Percentiles rank a stretch among this genome's conserved stretches.
Evolutionary conservation across 306 rosid genomes (phyloP).

Genomic region (Trifolium subterraneum): DNA sequence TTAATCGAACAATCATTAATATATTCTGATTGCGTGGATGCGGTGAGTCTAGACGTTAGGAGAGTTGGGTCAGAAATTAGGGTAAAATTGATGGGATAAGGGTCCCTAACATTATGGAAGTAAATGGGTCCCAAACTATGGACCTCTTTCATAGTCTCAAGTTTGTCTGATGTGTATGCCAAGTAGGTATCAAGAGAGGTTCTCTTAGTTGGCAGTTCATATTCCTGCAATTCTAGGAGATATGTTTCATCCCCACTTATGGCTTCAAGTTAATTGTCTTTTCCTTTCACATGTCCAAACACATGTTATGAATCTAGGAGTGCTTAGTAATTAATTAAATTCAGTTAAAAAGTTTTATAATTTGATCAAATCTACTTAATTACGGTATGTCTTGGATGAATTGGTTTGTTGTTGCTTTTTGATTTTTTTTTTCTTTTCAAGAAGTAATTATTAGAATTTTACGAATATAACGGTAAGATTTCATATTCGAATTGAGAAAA

Average conservation of each 20-base stretch:
- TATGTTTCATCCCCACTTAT: conserved; percentile 14
- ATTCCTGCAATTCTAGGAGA: background rate
- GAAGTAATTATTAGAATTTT: too few species aligned
- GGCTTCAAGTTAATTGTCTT: background rate
- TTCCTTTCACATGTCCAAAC: background rate
- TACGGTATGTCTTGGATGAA: too few species aligned
- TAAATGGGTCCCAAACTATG: conserved; percentile 41
- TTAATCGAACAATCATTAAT: background rate
- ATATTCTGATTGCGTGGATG: too few species aligned
- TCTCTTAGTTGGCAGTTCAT: conserved; percentile 24
- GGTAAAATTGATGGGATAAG: conserved; percentile 15
- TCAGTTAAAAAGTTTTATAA: too few species aligned
- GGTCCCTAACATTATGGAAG: conserved; percentile 48
- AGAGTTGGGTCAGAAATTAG: background rate
- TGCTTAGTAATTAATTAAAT: too few species aligned
- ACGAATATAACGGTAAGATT: too few species aligned
- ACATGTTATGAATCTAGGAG: background rate
- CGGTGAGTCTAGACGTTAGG: too few species aligned
- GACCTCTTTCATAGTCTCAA: conserved; percentile 48
- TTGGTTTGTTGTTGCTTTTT: too few species aligned
- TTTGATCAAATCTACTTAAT: too few species aligned
- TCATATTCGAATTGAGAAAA: too few species aligned
- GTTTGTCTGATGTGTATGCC: conserved; percentile 60
- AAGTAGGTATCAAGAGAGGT: conserved; percentile 54
- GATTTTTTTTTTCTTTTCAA: too few species aligned